Conservation (phyloP, 805 yeast species). For the Ogataea allantospora region DNA sequence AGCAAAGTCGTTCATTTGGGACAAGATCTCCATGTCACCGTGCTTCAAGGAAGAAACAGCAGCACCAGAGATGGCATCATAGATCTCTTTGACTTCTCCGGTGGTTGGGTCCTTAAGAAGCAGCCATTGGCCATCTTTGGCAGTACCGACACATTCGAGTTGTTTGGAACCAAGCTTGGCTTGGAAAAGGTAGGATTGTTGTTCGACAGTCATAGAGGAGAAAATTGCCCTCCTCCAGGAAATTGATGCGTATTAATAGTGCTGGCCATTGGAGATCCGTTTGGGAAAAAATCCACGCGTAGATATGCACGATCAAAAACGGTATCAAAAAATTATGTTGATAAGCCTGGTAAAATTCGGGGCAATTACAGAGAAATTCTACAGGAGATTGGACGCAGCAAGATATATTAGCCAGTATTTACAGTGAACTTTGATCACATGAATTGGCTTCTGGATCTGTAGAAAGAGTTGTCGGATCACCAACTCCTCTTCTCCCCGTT, state of each 20-base stretch:
- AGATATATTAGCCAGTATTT: too few species aligned
- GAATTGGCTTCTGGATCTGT: too few species aligned
- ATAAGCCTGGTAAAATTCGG: too few species aligned
- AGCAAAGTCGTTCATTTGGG: conserved; percentile 23
- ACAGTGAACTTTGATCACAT: too few species aligned
- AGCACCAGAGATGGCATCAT: conserved; percentile 46
- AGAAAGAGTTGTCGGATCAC: too few species aligned
- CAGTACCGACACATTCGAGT: conserved; percentile 35
- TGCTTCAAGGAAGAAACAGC: conserved; percentile 47
- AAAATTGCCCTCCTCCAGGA: neutral
- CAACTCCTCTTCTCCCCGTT: too few species aligned
- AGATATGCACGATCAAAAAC: too few species aligned
- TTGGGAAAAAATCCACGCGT: neutral
- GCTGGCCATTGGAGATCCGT: neutral
- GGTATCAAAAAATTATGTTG: too few species aligned
- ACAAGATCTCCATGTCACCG: conserved; percentile 35
- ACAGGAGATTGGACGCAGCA: too few species aligned
- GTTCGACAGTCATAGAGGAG: conserved; percentile 15
- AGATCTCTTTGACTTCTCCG: conserved; percentile 31
- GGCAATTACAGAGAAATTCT: too few species aligned
- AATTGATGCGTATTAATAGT: neutral
- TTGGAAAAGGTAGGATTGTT: conserved; percentile 40
- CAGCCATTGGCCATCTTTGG: conserved; percentile 42
- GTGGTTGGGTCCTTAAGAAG: conserved; percentile 40
- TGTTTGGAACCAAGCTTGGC: conserved; percentile 36